These are phyloP conservation scores for Colletotrichum limetticola DNA, from an alignment of 2,329 filamentous ascomycete genomes.

Conservation along the genomic window DNA sequence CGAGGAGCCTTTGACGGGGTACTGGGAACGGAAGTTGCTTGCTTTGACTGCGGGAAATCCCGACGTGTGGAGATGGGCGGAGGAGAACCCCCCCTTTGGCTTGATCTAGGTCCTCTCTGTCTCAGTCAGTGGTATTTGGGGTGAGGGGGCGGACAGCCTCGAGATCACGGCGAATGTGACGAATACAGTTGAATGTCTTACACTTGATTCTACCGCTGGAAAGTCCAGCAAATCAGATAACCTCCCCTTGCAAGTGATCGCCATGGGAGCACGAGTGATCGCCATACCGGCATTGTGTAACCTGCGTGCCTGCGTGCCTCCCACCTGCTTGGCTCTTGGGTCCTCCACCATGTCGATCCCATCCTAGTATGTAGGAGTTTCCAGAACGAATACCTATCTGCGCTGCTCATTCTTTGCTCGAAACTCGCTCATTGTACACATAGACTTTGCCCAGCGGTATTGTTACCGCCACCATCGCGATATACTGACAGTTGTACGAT, in stretches of 20 bases:
- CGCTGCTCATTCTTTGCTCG: background rate
- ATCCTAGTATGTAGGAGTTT: background rate
- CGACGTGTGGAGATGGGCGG: conserved; percentile 46
- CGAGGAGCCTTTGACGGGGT: conserved; percentile 64
- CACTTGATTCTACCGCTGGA: background rate
- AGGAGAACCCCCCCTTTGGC: conserved; percentile 10
- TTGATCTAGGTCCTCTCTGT: conserved; percentile 2
- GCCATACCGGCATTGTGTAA: background rate
- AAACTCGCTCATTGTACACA: no score
- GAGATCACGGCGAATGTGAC: background rate
- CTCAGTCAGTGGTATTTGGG: conserved; percentile 1
- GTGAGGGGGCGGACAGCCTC: background rate
- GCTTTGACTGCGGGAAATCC: conserved; percentile 54
- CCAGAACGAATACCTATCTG: background rate
- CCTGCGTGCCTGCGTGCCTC: no score
- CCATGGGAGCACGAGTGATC: background rate
- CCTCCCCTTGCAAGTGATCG: background rate
- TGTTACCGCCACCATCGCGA: no score
- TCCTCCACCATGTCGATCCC: background rate
- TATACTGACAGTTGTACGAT: no score
- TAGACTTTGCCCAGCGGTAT: background rate
- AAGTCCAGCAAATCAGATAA: background rate
- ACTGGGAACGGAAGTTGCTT: conserved; percentile 58
- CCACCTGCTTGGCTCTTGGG: no score
- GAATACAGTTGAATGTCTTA: conserved; percentile 5